Conservation (phyloP, 2,329 filamentous ascomycete genomes). For the Colletotrichum siamense region DNA sequence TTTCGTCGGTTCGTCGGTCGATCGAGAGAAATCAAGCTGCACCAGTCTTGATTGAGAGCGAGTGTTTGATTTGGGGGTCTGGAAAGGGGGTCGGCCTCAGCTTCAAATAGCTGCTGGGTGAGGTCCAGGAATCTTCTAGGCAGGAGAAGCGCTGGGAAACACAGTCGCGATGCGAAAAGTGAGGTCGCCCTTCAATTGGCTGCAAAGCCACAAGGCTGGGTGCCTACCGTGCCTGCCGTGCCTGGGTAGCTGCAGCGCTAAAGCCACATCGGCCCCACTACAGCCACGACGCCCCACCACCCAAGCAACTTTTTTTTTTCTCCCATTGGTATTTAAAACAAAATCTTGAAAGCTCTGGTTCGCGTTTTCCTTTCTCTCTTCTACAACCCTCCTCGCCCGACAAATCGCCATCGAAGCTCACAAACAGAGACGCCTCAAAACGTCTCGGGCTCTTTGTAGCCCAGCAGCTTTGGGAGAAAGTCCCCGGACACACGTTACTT, state of each 20-base stretch:
- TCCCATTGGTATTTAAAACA: constrained; percentile 5
- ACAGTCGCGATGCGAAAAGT: constrained; percentile 23
- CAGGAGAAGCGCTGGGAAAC: not conserved
- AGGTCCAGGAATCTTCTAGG: not conserved
- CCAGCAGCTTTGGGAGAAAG: constrained; percentile 97
- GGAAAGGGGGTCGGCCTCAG: not conserved
- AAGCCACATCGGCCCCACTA: not conserved
- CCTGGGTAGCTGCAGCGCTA: not conserved
- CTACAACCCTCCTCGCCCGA: constrained; percentile 88
- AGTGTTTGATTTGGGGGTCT: not conserved
- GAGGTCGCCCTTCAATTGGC: constrained; percentile 1
- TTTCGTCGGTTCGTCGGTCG: not conserved
- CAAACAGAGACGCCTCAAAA: constrained; percentile 71
- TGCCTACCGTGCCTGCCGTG: not conserved
- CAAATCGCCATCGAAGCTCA: constrained; percentile 99
- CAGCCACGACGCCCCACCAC: constrained; percentile 13
- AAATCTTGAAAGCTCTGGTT: constrained; percentile 1
- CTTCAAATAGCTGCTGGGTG: constrained; percentile 5
- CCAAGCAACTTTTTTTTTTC: not conserved
- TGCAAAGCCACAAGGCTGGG: constrained; percentile 17
- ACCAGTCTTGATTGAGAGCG: not conserved
- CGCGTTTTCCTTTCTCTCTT: constrained; percentile 37
- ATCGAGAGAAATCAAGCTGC: not conserved
- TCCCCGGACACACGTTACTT: constrained; percentile 84
- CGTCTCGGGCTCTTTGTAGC: constrained; percentile 39